Conservation (phyloP, 129 eudicot species). For the carrot (Daucus carota) region DNA sequence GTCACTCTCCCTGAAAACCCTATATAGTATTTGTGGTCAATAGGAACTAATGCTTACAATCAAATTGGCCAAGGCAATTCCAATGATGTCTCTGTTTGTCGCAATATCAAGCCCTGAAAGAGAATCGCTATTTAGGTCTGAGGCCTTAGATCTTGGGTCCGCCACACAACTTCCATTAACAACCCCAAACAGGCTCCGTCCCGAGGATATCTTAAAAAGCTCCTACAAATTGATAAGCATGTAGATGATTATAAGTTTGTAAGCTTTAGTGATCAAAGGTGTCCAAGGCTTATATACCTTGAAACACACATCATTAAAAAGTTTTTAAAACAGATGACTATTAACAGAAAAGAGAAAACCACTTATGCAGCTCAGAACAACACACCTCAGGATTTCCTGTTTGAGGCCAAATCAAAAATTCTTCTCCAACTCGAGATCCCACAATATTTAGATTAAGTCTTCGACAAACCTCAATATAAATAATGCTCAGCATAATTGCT, state of each 20-base stretch:
- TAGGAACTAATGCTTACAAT: conserved; percentile 45
- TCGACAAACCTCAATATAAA: conserved; percentile 85
- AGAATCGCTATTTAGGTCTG: conserved; percentile 63
- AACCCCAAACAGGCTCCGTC: conserved; percentile 74
- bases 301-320: neutral
- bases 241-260: neutral
- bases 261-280: neutral
- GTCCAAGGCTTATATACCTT: neutral
- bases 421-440: conserved; percentile 91
- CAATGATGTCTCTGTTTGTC: conserved; percentile 81
- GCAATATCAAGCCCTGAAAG: conserved; percentile 70
- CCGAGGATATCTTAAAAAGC: conserved; percentile 80
- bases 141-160: conserved; percentile 82
- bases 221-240: conserved; percentile 33
- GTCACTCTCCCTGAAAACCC: neutral
- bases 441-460: conserved; percentile 74
- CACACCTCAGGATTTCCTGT: conserved; percentile 75
- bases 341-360: neutral
- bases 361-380: conserved; percentile 5
- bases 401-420: conserved; percentile 80
- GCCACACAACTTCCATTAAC: conserved; percentile 91
- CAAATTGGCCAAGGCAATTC: conserved; percentile 75
- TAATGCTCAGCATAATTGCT: conserved; percentile 84
- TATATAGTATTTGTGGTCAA: neutral
- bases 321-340: neutral